A percentile compares a stretch with the other conserved stretches of the same genome.
These are phyloP conservation scores for Ceratobasidium sp. DNA, from an alignment of 1,284 basidiomycete species.

Conservation along the genomic window DNA sequence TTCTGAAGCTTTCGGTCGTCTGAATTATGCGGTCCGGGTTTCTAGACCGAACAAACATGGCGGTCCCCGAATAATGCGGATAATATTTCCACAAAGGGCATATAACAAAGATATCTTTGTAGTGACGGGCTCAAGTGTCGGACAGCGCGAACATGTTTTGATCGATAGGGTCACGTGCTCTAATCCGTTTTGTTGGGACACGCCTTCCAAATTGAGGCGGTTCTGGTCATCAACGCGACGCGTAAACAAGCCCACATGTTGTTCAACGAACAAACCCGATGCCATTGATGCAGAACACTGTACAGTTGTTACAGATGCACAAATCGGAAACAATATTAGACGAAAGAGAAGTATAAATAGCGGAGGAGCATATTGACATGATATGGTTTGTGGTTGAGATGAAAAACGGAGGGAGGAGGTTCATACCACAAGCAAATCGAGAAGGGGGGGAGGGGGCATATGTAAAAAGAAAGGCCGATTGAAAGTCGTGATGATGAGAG, in stretches of 20 bases:
- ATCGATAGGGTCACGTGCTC: constrained; percentile 7
- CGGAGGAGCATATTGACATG: constrained; percentile 33
- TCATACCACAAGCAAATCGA: constrained; percentile 17
- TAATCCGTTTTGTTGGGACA: background rate
- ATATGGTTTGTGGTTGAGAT: constrained; percentile 17
- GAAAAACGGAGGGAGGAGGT: constrained; percentile 22
- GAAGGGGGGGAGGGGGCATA: constrained; percentile 8
- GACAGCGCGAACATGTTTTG: background rate
- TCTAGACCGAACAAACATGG: constrained; percentile 8
- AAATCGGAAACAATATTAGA: constrained; percentile 35
- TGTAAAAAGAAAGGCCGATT: constrained; percentile 21
- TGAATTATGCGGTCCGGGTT: background rate
- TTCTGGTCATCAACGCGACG: constrained; percentile 19
- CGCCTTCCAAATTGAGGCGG: constrained; percentile 11
- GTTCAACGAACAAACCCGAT: constrained; percentile 30
- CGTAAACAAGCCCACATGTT: constrained; percentile 38
- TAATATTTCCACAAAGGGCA: constrained; percentile 29
- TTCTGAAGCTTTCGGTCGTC: constrained; percentile 26
- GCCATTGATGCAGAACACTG: constrained; percentile 42
- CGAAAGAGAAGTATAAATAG: constrained; percentile 39
- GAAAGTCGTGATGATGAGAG: constrained; percentile 26
- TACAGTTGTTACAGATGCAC: constrained; percentile 41
- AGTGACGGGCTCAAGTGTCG: background rate
- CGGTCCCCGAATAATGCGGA: background rate
- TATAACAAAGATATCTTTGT: constrained; percentile 5